A percentile compares a stretch with the other conserved stretches of the same genome.
Conservation (phyloP, 2,329 filamentous ascomycete genomes). For the Phyllosticta capitalensis region DNA sequence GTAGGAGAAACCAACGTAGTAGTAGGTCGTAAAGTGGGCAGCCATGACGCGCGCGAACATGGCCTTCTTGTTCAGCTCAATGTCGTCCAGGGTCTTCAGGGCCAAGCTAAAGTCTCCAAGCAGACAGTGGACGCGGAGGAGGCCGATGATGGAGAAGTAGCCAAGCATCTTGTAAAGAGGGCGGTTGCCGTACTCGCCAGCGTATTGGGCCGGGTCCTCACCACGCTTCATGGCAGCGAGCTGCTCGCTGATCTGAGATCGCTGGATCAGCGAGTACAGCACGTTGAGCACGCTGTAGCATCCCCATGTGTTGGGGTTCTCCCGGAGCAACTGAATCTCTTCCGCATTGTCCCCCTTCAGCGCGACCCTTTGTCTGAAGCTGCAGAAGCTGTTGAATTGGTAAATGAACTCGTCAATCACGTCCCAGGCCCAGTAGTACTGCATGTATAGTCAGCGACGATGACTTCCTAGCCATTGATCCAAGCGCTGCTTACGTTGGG, state of each 20-base stretch:
- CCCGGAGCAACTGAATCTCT: slow-evolving; percentile 80
- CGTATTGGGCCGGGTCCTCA: slow-evolving; percentile 78
- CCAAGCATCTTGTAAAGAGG: slow-evolving; percentile 96
- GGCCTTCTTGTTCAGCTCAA: slow-evolving; percentile 99
- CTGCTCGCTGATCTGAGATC: slow-evolving; percentile 97
- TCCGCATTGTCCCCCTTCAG: slow-evolving; percentile 77
- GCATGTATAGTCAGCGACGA: slow-evolving; percentile 13
- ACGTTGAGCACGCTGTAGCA: slow-evolving; percentile 99
- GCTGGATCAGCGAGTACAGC: slow-evolving; percentile 96
- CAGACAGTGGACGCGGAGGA: slow-evolving; percentile 90
- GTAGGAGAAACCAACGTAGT: slow-evolving; percentile 99
- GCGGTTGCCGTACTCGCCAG: slow-evolving; percentile 89
- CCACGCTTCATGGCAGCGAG: slow-evolving; percentile 87
- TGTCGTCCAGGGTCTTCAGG: slow-evolving; percentile 97
- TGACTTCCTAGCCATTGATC: background rate
- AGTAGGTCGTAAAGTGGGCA: slow-evolving; percentile 98
- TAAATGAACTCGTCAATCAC: slow-evolving; percentile 99
- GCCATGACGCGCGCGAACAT: slow-evolving; percentile 99
- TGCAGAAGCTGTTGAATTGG: slow-evolving; percentile 99
- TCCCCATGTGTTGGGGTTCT: slow-evolving; percentile 98
- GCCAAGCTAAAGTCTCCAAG: slow-evolving; percentile 96
- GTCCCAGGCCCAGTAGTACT: slow-evolving; percentile 99
- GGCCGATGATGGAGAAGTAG: slow-evolving; percentile 98
- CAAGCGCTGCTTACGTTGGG: slow-evolving; percentile 64
- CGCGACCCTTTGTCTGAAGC: slow-evolving; percentile 87